Evolutionary conservation across 2,329 filamentous ascomycete genomes (phyloP).

Genomic region (Rhytidhysteron rufulum): DNA sequence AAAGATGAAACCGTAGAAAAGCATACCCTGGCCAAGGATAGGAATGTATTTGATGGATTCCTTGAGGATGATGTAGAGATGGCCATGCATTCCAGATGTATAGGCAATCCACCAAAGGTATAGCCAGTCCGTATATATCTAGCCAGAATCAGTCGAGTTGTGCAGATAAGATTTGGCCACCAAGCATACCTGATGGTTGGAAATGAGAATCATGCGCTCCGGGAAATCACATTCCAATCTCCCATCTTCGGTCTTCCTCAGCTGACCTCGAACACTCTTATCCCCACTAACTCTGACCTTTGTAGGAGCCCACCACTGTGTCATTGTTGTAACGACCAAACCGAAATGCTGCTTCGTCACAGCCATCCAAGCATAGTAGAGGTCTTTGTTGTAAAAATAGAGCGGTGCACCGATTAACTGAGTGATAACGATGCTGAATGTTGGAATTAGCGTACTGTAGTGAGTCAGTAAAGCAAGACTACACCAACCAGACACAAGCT

Average conservation of each 20-base stretch:
- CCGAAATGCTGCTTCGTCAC: slow-evolving; percentile 83
- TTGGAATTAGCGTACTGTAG: slow-evolving; percentile 19
- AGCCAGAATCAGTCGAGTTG: slow-evolving; percentile 10
- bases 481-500: slow-evolving; percentile 38
- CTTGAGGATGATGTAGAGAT: slow-evolving; percentile 87
- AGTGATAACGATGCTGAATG: slow-evolving; percentile 52
- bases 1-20: slow-evolving; percentile 86
- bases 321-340: slow-evolving; percentile 72
- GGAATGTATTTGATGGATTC: slow-evolving; percentile 81
- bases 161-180: neutral
- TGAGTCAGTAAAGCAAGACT: slow-evolving; percentile 8
- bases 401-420: slow-evolving; percentile 71
- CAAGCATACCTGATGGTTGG: slow-evolving; percentile 67
- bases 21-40: slow-evolving; percentile 77
- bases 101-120: slow-evolving; percentile 94
- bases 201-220: slow-evolving; percentile 74
- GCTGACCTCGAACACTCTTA: slow-evolving; percentile 70
- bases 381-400: slow-evolving; percentile 68
- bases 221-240: slow-evolving; percentile 73
- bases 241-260: slow-evolving; percentile 65
- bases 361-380: slow-evolving; percentile 81
- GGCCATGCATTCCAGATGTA: slow-evolving; percentile 73
- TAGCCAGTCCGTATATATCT: slow-evolving; percentile 84
- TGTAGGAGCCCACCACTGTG: slow-evolving; percentile 79
- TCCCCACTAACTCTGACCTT: slow-evolving; percentile 79